A percentile compares a stretch with the other conserved stretches of the same genome.
Conservation (phyloP, 163 green algal species). For the Volvox carteri region DNA sequence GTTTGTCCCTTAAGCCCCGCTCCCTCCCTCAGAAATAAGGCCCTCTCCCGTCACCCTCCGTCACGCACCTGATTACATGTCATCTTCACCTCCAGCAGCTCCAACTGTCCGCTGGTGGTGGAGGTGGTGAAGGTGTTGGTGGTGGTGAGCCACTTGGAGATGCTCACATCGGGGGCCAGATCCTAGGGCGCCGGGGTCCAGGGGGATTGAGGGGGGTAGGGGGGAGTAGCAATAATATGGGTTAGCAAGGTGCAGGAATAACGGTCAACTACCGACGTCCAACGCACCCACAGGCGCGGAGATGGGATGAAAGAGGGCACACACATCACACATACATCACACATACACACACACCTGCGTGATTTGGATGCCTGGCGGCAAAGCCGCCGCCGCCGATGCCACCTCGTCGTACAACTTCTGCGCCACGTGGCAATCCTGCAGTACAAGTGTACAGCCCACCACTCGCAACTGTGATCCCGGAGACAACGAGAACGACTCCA, state of each 20-base stretch:
- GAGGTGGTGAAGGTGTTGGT: too few relatives aligned
- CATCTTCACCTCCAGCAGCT: background rate
- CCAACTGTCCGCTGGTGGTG: background rate
- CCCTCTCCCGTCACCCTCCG: background rate
- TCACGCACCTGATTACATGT: background rate
- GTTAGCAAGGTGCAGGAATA: too few relatives aligned
- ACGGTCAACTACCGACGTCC: too few relatives aligned
- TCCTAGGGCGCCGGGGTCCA: too few relatives aligned
- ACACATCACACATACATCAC: too few relatives aligned
- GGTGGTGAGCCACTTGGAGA: background rate
- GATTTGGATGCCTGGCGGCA: background rate
- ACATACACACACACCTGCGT: conserved; percentile 24
- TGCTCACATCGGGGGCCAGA: background rate
- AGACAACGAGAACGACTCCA: conserved; percentile 10
- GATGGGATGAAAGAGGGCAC: too few relatives aligned
- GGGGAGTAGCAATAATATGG: too few relatives aligned
- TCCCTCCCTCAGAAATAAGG: background rate
- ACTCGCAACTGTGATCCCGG: conserved; percentile 6
- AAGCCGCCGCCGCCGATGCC: background rate
- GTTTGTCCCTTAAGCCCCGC: background rate
- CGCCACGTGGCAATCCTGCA: conserved; percentile 38
- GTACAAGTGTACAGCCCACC: conserved; percentile 21
- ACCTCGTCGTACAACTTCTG: background rate
- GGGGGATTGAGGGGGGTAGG: too few relatives aligned
- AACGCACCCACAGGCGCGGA: too few relatives aligned